phyloP scores from a whole-genome alignment of 2,329 filamentous ascomycete species.

The Neofusicoccum sp. region DNA sequence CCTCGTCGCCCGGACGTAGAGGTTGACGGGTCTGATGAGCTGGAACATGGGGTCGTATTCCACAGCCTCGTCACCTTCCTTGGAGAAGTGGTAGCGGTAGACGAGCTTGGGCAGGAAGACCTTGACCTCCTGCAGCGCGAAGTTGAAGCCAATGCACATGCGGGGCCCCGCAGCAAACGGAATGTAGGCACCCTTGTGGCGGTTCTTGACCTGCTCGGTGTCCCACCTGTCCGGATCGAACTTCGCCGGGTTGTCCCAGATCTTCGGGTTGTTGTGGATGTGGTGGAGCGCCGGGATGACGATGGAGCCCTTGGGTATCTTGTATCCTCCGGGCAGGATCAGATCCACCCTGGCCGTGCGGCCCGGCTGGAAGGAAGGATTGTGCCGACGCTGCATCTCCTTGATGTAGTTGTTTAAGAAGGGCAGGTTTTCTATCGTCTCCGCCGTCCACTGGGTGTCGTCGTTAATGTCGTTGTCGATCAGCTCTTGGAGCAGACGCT shows the following conservation, averaged over 20 bases:
- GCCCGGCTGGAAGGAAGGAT: conserved; percentile 63
- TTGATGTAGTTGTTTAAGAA: conserved; percentile 64
- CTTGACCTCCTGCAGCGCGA: conserved; percentile 64
- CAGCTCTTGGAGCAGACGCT: conserved; percentile 60
- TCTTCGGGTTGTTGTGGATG: conserved; percentile 54
- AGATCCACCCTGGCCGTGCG: conserved; percentile 60
- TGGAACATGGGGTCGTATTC: conserved; percentile 65
- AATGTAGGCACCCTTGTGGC: conserved; percentile 54
- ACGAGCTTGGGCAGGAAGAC: conserved; percentile 61
- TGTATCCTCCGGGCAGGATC: conserved; percentile 62
- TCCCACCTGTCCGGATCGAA: conserved; percentile 66
- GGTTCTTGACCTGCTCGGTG: conserved; percentile 55
- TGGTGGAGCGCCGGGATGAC: conserved; percentile 55
- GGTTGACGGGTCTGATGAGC: conserved; percentile 58
- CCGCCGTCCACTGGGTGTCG: conserved; percentile 38
- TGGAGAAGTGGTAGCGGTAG: conserved; percentile 59
- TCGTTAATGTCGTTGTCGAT: conserved; percentile 44
- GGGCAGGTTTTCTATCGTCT: conserved; percentile 43
- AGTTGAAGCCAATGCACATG: conserved; percentile 67
- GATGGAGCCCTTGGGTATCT: conserved; percentile 54
- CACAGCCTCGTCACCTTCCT: conserved; percentile 54
- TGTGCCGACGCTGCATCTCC: conserved; percentile 63
- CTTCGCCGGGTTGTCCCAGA: conserved; percentile 61
- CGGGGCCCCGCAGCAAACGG: conserved; percentile 62
- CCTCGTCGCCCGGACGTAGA: conserved; percentile 56